phyloP scores from a whole-genome alignment of 306 rosid genomes.

The Pterocarpus macrocarpus region DNA sequence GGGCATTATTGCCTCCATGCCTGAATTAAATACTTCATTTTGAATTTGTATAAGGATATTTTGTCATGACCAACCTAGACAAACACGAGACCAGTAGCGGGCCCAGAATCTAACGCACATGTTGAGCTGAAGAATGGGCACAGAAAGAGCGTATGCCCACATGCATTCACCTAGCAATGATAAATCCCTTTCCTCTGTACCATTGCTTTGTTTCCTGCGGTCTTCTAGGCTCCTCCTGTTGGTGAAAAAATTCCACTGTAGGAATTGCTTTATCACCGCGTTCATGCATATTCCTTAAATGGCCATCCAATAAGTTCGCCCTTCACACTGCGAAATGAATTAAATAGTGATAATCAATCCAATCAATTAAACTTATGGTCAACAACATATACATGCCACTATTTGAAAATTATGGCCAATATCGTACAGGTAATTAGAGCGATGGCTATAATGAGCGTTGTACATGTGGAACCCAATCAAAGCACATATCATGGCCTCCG shows the following conservation, averaged over 20 bases:
- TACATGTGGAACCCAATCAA: slow-evolving; percentile 13
- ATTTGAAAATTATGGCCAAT: too few relatives aligned
- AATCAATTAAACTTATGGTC: neutral
- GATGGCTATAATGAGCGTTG: neutral
- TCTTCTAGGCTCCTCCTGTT: neutral
- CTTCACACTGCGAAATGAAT: neutral
- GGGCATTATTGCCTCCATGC: neutral
- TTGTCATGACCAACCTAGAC: slow-evolving; percentile 38
- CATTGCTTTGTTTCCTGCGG: neutral
- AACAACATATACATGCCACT: neutral
- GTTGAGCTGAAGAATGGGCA: slow-evolving; percentile 23
- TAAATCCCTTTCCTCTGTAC: neutral
- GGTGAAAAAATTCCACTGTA: neutral
- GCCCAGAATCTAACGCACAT: slow-evolving; percentile 51
- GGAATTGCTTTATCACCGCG: neutral
- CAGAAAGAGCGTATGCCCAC: slow-evolving; percentile 34
- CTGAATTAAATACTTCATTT: neutral
- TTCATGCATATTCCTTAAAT: neutral
- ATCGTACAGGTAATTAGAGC: too few relatives aligned
- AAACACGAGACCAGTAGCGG: slow-evolving; percentile 14
- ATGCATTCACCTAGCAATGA: slow-evolving; percentile 35
- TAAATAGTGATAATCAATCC: neutral
- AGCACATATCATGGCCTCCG: neutral
- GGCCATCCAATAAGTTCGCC: neutral
- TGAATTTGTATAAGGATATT: neutral